Evolutionary conservation across 1,284 basidiomycete genomes (phyloP).

Genomic region (Tilletia caries): DNA sequence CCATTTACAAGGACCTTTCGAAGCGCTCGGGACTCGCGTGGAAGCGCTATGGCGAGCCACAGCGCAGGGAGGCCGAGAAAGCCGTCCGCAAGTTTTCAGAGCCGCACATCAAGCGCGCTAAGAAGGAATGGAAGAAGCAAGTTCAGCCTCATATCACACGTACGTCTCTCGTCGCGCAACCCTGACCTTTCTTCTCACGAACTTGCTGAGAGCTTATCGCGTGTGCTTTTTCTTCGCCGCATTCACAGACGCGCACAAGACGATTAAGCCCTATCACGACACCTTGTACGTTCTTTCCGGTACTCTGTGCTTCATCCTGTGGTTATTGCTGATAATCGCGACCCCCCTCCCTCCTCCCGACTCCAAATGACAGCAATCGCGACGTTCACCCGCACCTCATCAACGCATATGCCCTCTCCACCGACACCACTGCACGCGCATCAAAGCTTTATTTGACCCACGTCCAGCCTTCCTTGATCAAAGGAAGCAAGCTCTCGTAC

Average conservation of each 20-base stretch:
- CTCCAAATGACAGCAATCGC: slow-evolving; percentile 26
- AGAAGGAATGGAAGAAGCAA: slow-evolving; percentile 41
- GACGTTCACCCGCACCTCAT: slow-evolving; percentile 49
- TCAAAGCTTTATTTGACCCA: slow-evolving; percentile 22
- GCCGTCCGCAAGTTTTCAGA: slow-evolving; percentile 23
- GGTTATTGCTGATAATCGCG: neutral
- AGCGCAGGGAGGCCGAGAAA: neutral
- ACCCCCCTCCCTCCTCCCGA: neutral
- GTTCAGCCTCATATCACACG: slow-evolving; percentile 44
- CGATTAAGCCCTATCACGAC: slow-evolving; percentile 45
- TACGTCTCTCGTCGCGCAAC: neutral
- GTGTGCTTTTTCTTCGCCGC: too few species aligned
- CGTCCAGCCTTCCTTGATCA: slow-evolving; percentile 21
- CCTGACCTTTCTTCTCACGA: neutral
- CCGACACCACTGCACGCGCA: slow-evolving; percentile 23
- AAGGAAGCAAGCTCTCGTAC: neutral
- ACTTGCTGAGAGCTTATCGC: neutral
- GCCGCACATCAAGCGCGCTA: slow-evolving; percentile 37
- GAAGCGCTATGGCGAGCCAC: slow-evolving; percentile 10
- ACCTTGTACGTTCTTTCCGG: slow-evolving; percentile 36
- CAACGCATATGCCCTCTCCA: slow-evolving; percentile 31
- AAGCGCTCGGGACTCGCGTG: neutral
- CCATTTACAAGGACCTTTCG: neutral
- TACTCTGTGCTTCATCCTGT: too few species aligned
- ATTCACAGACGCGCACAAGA: slow-evolving; percentile 22